Conservation (phyloP, 1,139 yeast species). For the Magnusiomyces clavatus region DNA sequence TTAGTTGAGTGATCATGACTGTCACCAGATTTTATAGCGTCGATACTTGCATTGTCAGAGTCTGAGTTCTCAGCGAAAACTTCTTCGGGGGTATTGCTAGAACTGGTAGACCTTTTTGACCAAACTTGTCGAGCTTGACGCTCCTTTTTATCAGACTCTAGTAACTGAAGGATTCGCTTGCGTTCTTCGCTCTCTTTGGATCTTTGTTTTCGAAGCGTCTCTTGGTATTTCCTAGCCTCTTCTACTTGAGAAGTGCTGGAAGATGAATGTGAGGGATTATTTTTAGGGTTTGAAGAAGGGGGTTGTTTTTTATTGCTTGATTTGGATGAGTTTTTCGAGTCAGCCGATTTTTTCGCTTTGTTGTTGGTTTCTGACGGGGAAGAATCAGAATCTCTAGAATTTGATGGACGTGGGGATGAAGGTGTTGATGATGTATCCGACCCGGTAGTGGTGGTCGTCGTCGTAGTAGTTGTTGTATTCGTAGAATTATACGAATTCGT, state of each 20-base stretch:
- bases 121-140: constrained; percentile 22
- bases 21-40: no score
- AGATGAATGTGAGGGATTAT: constrained; percentile 8
- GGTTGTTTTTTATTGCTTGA: neutral
- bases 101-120: neutral
- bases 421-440: constrained; percentile 1
- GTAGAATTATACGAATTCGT: neutral
- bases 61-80: constrained; percentile 15
- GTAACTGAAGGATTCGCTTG: constrained; percentile 44
- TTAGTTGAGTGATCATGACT: constrained; percentile 1
- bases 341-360: neutral
- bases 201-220: constrained; percentile 35
- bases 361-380: no score
- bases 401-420: neutral
- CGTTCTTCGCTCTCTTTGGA: constrained; percentile 44
- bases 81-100: constrained; percentile 10
- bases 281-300: neutral
- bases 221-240: constrained; percentile 31
- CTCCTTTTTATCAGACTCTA: constrained; percentile 47
- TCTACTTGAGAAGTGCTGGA: constrained; percentile 6
- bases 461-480: neutral
- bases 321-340: neutral
- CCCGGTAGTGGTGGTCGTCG: constrained; percentile 4
- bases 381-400: no score
- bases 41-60: no score